These are phyloP conservation scores for Volvox reticuliferus DNA, from an alignment of 139 green algal genomes.

Conservation along the genomic window DNA sequence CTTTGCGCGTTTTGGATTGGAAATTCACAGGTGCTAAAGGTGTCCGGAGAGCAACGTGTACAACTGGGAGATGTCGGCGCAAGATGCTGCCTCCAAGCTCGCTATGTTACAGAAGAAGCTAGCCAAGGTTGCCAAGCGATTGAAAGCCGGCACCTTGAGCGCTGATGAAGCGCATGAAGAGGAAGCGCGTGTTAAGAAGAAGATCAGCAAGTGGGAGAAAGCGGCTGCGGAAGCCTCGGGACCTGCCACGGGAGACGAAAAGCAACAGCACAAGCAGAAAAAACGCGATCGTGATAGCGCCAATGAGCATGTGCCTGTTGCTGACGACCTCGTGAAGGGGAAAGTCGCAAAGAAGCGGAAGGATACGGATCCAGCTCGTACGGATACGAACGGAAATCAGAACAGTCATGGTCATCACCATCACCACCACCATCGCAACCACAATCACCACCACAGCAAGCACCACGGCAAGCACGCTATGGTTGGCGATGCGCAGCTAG, in stretches of 20 bases:
- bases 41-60: too few relatives aligned
- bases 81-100: slow-evolving; percentile 26
- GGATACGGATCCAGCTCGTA: not conserved
- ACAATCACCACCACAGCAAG: slow-evolving; percentile 40
- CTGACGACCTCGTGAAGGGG: not conserved
- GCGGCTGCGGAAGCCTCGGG: not conserved
- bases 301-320: not conserved
- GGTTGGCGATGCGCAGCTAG: slow-evolving; percentile 72
- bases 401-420: slow-evolving; percentile 6
- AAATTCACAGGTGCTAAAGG: too few relatives aligned
- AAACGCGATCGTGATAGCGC: slow-evolving; percentile 3
- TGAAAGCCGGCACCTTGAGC: not conserved
- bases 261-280: slow-evolving; percentile 24
- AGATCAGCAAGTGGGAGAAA: slow-evolving; percentile 49
- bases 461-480: slow-evolving; percentile 41
- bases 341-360: slow-evolving; percentile 46
- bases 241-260: not conserved
- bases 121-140: slow-evolving; percentile 51
- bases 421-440: slow-evolving; percentile 10
- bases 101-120: slow-evolving; percentile 43
- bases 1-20: too few relatives aligned
- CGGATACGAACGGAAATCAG: not conserved
- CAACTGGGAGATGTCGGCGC: not conserved
- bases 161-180: slow-evolving; percentile 11
- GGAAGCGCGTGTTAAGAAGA: slow-evolving; percentile 38